Evolutionary conservation across 23 red algal species (phyloP).

Genomic region (Gracilariopsis chorda): DNA sequence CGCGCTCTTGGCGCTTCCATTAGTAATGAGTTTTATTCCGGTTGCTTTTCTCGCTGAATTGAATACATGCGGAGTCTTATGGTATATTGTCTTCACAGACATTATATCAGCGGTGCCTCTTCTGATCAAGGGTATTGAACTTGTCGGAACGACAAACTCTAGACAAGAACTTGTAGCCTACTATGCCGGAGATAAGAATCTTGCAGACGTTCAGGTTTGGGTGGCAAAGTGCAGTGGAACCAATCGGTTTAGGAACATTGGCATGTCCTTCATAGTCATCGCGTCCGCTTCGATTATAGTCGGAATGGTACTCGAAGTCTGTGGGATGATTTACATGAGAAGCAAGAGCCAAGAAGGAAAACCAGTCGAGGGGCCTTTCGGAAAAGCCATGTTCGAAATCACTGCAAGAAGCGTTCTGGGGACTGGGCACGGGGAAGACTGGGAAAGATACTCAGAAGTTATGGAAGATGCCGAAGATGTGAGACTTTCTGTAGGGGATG

Average conservation of each 20-base stretch:
- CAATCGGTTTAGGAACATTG: background rate
- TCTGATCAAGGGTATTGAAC: constrained; percentile 16
- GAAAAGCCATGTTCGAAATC: background rate
- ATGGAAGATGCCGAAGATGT: too few relatives aligned
- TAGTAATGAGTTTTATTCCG: constrained; percentile 33
- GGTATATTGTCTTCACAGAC: constrained; percentile 18
- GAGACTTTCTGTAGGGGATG: background rate
- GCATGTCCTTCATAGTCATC: constrained; percentile 20
- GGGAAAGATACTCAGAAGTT: background rate
- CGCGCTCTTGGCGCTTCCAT: constrained; percentile 6
- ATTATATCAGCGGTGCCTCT: constrained; percentile 15
- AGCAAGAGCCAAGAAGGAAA: background rate
- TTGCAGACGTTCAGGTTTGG: constrained; percentile 15
- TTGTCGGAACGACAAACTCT: background rate
- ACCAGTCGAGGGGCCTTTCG: background rate
- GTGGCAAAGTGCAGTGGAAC: background rate
- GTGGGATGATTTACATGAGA: background rate
- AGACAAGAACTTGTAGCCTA: background rate
- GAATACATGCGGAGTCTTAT: background rate
- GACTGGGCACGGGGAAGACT: background rate
- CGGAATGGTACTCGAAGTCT: background rate
- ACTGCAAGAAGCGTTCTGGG: background rate
- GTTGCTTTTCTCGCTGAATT: constrained; percentile 37
- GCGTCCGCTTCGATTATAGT: background rate
- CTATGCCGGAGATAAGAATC: background rate